Evolutionary conservation across 441 rosid species (phyloP), one percentile per base, ranked within the genome.

Genomic region (Mallotus repandus): DNA sequence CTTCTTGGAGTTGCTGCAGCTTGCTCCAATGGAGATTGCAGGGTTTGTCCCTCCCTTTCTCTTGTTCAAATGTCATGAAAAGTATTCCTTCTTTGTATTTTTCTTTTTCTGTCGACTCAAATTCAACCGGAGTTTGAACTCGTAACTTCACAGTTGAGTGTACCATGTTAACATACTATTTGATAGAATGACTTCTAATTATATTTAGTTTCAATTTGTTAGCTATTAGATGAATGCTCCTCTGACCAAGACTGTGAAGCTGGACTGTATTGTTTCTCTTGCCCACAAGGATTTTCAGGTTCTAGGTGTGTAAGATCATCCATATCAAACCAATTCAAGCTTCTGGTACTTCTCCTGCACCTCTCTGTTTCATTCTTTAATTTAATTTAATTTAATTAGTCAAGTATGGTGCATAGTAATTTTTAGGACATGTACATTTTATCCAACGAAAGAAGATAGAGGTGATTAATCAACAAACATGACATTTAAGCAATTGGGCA

Each of bases 201-300:
- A 11, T 16, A 18, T 18, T 48, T 19, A 25, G 18, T 22, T 69
- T 25, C 12, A 52, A 35, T 60, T 48, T 49, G 15, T 70, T 49
- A 89, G 93, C 76, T 86, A 41, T 78, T 82, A 6, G 89, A 87
- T 21, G 69, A 72, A 64, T 93, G 97, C 74, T 86, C 87, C 0
- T 81, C 83, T 2, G 84, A 91, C 63, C 75, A 78, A 74, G 97
- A 93, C 54, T 93, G 98, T 56, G 84, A 41, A 53, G 83, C 73
- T 9, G 94, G 96, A 41, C 86, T 90, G 13, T 84, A 87, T 66
- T 93, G 97, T 71, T 86, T 82, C 69, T 79, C 81, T 55, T 93
- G 96, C 62, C 66, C 66, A 5, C 32, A 66, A 75, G 95, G 87
- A 62, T 69, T 88, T 61, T 75, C 77, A 45, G 85, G 84, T 41